Conservation (phyloP, 192 early-diverging fungal species). For the Coemansia sp. region DNA sequence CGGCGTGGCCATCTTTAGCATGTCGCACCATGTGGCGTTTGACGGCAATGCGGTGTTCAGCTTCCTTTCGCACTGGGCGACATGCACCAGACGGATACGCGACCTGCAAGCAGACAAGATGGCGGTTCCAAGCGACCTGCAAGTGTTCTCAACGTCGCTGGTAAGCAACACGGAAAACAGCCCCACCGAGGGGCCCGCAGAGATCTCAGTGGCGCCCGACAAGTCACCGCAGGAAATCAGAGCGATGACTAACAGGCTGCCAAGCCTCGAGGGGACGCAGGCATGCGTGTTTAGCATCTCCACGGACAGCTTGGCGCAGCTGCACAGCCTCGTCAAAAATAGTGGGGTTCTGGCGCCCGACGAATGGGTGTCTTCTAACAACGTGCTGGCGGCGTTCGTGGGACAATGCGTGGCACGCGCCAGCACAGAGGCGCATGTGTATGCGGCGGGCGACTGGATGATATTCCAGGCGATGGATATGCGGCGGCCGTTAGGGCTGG, state of each 20-base stretch:
- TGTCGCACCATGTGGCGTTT: constrained; percentile 52
- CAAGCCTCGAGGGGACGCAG: not conserved
- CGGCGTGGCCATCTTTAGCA: constrained; percentile 32
- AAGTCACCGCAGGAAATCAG: constrained; percentile 19
- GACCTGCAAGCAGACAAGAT: constrained; percentile 3
- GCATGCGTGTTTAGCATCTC: constrained; percentile 36
- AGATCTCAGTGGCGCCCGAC: constrained; percentile 42
- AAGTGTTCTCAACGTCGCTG: not conserved
- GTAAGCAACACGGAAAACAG: not conserved
- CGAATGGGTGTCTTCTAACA: constrained; percentile 48
- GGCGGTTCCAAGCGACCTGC: constrained; percentile 15
- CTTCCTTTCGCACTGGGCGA: constrained; percentile 44
- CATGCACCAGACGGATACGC: constrained; percentile 16
- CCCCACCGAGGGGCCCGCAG: constrained; percentile 1
- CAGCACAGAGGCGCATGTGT: constrained; percentile 25
- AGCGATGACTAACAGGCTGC: constrained; percentile 7
- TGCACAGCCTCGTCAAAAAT: constrained; percentile 18
- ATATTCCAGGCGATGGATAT: constrained; percentile 51
- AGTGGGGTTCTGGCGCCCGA: constrained; percentile 27
- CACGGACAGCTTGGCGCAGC: not conserved
- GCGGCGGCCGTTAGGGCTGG: constrained; percentile 30
- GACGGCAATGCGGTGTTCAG: constrained; percentile 51
- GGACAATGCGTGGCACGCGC: constrained; percentile 32
- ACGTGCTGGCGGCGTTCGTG: constrained; percentile 32
- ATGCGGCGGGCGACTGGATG: constrained; percentile 38